phyloP scores from a whole-genome alignment of 75 land plant species.

The Sequoiadendron giganteum region DNA sequence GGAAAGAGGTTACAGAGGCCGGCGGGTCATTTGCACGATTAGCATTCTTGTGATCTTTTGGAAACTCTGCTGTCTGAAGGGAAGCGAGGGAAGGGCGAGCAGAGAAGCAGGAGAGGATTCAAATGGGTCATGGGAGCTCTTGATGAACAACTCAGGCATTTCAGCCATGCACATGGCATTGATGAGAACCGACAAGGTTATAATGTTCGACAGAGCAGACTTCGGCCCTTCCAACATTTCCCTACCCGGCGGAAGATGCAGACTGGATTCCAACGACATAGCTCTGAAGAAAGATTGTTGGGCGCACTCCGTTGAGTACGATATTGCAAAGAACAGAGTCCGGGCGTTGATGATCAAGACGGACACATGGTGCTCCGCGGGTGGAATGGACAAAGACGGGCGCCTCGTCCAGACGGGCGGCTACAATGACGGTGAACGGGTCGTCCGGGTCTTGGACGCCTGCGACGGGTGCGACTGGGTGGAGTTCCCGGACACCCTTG shows the following conservation, averaged over 20 bases:
- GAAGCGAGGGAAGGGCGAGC: neutral
- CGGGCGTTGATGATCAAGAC: conserved; percentile 58
- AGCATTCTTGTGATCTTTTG: neutral
- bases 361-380: conserved; percentile 87
- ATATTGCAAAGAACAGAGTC: conserved; percentile 31
- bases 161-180: conserved; percentile 81
- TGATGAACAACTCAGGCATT: conserved; percentile 51
- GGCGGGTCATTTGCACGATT: neutral
- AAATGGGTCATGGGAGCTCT: conserved; percentile 30
- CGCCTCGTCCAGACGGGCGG: conserved; percentile 82
- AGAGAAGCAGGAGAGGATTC: neutral
- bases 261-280: conserved; percentile 21
- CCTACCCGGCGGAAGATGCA: conserved; percentile 41
- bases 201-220: conserved; percentile 64
- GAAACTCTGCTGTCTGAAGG: neutral
- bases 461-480: conserved; percentile 56
- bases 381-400: conserved; percentile 55
- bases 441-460: conserved; percentile 39
- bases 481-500: conserved; percentile 32
- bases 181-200: conserved; percentile 49
- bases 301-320: conserved; percentile 71
- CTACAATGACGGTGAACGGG: conserved; percentile 49
- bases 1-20: neutral
- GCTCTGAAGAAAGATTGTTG: conserved; percentile 52
- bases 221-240: conserved; percentile 61